A percentile compares a stretch with the other conserved stretches of the same genome.
phyloP scores from a whole-genome alignment of 2,329 filamentous ascomycete genomes.

The Penicillium sp. region DNA sequence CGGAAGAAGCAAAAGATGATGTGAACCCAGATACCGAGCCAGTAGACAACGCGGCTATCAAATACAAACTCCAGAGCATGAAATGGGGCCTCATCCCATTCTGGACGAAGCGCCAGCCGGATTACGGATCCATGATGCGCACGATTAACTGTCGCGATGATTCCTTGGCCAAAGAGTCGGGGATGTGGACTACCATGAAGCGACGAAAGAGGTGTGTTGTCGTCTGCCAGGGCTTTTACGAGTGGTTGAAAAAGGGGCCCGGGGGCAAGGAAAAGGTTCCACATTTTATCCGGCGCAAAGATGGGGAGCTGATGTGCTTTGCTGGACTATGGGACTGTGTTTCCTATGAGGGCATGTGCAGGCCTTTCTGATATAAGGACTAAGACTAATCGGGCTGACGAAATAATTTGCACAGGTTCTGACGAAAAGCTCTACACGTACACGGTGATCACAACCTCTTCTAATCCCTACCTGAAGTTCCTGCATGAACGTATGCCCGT shows the following conservation, averaged over 20 bases:
- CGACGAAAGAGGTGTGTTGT: slow-evolving; percentile 82
- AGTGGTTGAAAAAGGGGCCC: slow-evolving; percentile 80
- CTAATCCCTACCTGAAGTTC: slow-evolving; percentile 78
- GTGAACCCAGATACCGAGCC: slow-evolving; percentile 12
- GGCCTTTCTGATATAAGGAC: not conserved
- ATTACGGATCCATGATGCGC: slow-evolving; percentile 73
- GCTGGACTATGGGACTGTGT: slow-evolving; percentile 92
- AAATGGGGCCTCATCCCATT: slow-evolving; percentile 94
- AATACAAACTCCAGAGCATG: slow-evolving; percentile 86
- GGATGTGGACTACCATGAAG: slow-evolving; percentile 94
- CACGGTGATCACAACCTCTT: slow-evolving; percentile 87
- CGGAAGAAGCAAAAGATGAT: slow-evolving; percentile 6
- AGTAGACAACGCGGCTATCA: slow-evolving; percentile 39
- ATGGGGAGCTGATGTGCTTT: slow-evolving; percentile 81
- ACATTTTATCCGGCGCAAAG: slow-evolving; percentile 76
- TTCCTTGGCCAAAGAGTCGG: slow-evolving; percentile 69
- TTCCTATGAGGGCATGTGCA: slow-evolving; percentile 64
- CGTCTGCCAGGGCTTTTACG: slow-evolving; percentile 88
- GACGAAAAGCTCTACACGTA: slow-evolving; percentile 79
- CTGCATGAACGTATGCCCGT: slow-evolving; percentile 96
- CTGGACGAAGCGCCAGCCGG: slow-evolving; percentile 83
- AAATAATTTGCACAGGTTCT: slow-evolving; percentile 43
- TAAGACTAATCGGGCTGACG: not conserved
- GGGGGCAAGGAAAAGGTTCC: slow-evolving; percentile 76
- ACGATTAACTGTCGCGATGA: slow-evolving; percentile 97